Evolutionary conservation across 2,329 filamentous ascomycete genomes (phyloP).

Genomic region (Alternaria gaisen): DNA sequence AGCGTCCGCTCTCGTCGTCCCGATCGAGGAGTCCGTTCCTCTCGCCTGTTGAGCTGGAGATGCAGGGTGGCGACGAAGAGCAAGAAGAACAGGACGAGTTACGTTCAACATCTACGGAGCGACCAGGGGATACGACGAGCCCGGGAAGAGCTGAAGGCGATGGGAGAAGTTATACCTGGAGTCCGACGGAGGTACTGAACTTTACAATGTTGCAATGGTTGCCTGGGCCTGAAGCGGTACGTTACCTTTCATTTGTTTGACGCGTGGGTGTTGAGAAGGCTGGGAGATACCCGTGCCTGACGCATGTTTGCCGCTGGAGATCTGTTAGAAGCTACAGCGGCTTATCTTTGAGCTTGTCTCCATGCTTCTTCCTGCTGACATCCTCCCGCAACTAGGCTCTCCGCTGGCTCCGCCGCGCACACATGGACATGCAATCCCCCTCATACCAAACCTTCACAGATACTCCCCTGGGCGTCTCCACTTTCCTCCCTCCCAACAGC

Average conservation of each 20-base stretch:
- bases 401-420: slow-evolving; percentile 56
- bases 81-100: slow-evolving; percentile 15
- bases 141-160: neutral
- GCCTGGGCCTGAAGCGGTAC: slow-evolving; percentile 65
- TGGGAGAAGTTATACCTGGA: slow-evolving; percentile 13
- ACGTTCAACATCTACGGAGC: neutral
- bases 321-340: neutral
- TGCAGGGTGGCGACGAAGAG: slow-evolving; percentile 24
- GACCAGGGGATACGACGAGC: slow-evolving; percentile 6
- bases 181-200: slow-evolving; percentile 64
- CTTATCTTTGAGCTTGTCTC: neutral
- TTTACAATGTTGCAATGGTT: slow-evolving; percentile 66
- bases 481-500: slow-evolving; percentile 39
- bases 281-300: neutral
- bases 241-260: slow-evolving; percentile 1
- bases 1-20: slow-evolving; percentile 24
- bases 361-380: neutral
- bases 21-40: slow-evolving; percentile 43
- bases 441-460: slow-evolving; percentile 31
- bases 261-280: neutral
- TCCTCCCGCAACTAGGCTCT: slow-evolving; percentile 20
- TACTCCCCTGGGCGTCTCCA: slow-evolving; percentile 53
- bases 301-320: neutral
- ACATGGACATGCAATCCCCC: slow-evolving; percentile 30
- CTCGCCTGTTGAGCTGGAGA: slow-evolving; percentile 41